Conservation (phyloP, 495 filamentous ascomycete species). For the Aspergillus sclerotiicarbonarius region DNA sequence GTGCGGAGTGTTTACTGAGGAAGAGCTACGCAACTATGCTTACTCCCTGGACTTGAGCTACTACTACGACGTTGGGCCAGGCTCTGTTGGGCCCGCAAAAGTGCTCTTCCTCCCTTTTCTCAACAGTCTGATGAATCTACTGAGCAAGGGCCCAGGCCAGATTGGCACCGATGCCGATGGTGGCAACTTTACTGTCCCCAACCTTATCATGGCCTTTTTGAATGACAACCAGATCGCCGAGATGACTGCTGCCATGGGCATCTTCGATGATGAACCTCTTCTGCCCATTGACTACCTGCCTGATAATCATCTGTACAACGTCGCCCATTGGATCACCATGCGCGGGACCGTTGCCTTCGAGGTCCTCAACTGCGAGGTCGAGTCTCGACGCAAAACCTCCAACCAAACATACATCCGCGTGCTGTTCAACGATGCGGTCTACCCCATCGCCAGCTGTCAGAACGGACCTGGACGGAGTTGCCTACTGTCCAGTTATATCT, state of each 20-base stretch:
- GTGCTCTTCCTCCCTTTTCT: conserved; percentile 10
- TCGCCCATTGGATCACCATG: conserved; percentile 51
- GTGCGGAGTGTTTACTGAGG: conserved; percentile 51
- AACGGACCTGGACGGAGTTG: conserved; percentile 48
- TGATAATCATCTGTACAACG: conserved; percentile 16
- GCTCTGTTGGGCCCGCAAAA: neutral
- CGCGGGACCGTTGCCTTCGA: conserved; percentile 55
- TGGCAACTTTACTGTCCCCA: conserved; percentile 38
- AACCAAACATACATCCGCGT: conserved; percentile 42
- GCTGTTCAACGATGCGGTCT: conserved; percentile 54
- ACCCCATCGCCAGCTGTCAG: conserved; percentile 46
- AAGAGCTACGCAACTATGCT: conserved; percentile 54
- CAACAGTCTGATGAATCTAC: conserved; percentile 43
- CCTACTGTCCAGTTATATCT: conserved; percentile 41
- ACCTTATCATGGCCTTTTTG: conserved; percentile 51
- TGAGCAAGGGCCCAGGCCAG: conserved; percentile 43
- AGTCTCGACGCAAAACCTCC: conserved; percentile 8
- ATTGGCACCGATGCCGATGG: conserved; percentile 40
- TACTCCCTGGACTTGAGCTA: conserved; percentile 60
- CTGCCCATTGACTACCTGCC: conserved; percentile 42
- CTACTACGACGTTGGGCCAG: conserved; percentile 46
- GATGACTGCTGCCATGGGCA: conserved; percentile 49
- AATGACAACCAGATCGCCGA: conserved; percentile 62
- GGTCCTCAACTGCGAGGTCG: conserved; percentile 38
- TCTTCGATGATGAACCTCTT: conserved; percentile 47